phyloP scores from a whole-genome alignment of 768 basidiomycete genomes.

The Rhodotorula paludigena region DNA sequence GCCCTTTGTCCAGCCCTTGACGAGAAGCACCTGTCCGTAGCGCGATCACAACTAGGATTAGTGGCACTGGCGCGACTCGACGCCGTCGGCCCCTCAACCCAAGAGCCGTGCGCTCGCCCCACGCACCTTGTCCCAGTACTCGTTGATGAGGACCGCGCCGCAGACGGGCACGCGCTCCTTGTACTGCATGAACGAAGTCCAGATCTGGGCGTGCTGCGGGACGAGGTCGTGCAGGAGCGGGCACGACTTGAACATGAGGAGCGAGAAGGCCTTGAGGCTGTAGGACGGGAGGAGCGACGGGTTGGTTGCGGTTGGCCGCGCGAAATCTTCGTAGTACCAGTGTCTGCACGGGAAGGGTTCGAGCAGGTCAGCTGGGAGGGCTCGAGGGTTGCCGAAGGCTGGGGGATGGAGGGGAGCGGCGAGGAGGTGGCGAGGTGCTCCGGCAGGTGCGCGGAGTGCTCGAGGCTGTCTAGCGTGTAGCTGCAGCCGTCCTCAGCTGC shows the following conservation, averaged over 20 bases:
- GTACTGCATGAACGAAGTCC: slow-evolving; percentile 75
- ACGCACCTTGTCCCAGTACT: slow-evolving; percentile 82
- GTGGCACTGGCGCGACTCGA: no score
- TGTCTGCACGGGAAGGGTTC: slow-evolving; percentile 59
- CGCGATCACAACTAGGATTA: no score
- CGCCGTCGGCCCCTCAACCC: no score
- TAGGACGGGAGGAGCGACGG: slow-evolving; percentile 80
- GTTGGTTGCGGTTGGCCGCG: slow-evolving; percentile 63
- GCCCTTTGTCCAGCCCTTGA: slow-evolving; percentile 95
- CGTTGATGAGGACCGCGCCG: slow-evolving; percentile 91
- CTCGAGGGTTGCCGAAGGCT: not conserved
- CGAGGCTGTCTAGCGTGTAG: no score
- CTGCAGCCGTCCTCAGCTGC: no score
- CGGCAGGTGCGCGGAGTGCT: no score
- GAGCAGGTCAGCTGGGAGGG: not conserved
- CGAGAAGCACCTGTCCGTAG: slow-evolving; percentile 72
- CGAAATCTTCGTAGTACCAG: slow-evolving; percentile 99
- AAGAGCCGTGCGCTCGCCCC: not conserved
- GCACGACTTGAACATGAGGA: slow-evolving; percentile 36
- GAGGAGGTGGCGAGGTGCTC: no score
- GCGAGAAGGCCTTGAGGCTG: slow-evolving; percentile 86
- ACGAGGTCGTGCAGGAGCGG: slow-evolving; percentile 34
- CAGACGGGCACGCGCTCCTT: slow-evolving; percentile 96
- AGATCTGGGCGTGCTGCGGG: slow-evolving; percentile 36
- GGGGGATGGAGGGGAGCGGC: no score